Percentiles rank a stretch among this genome's conserved stretches.
Conservation (phyloP, 139 green algal genomes). For the Asterochloris erici region DNA sequence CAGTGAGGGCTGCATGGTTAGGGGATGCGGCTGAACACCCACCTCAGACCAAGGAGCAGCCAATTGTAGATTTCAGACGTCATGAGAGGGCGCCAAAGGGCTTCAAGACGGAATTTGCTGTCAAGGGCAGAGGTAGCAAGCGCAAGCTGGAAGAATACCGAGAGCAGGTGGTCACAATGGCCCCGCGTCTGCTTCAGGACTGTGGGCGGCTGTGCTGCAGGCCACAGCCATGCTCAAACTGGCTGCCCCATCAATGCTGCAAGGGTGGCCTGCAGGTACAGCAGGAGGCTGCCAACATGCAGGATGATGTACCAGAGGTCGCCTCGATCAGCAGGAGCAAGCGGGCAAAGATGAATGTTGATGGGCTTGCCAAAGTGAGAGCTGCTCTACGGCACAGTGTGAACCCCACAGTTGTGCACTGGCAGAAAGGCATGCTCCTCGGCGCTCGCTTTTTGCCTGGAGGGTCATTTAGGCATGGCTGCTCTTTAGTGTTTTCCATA, state of each 20-base stretch:
- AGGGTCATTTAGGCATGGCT: too few relatives aligned
- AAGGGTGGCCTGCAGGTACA: too few relatives aligned
- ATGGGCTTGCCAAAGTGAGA: slow-evolving; percentile 32
- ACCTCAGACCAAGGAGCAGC: too few relatives aligned
- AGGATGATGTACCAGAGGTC: not conserved
- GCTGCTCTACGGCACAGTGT: not conserved
- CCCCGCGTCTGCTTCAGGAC: not conserved
- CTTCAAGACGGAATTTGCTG: slow-evolving; percentile 33
- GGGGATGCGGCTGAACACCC: too few relatives aligned
- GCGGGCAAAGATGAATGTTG: slow-evolving; percentile 34
- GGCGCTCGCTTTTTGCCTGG: too few relatives aligned
- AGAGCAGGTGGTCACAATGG: slow-evolving; percentile 31
- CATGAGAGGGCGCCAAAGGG: slow-evolving; percentile 27
- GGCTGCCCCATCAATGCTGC: not conserved
- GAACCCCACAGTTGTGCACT: too few relatives aligned
- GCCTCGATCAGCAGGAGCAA: slow-evolving; percentile 21
- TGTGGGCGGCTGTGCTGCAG: not conserved
- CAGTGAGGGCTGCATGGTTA: too few relatives aligned
- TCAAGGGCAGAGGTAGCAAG: slow-evolving; percentile 28
- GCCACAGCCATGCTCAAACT: slow-evolving; percentile 3
- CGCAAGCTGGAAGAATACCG: slow-evolving; percentile 57
- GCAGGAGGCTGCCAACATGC: slow-evolving; percentile 24
- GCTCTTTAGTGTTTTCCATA: too few relatives aligned
- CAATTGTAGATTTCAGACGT: not conserved
- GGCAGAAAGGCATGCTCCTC: too few relatives aligned